These are phyloP conservation scores for Leccinum sublutescens DNA, from an alignment of 768 basidiomycete genomes.

Conservation along the genomic window DNA sequence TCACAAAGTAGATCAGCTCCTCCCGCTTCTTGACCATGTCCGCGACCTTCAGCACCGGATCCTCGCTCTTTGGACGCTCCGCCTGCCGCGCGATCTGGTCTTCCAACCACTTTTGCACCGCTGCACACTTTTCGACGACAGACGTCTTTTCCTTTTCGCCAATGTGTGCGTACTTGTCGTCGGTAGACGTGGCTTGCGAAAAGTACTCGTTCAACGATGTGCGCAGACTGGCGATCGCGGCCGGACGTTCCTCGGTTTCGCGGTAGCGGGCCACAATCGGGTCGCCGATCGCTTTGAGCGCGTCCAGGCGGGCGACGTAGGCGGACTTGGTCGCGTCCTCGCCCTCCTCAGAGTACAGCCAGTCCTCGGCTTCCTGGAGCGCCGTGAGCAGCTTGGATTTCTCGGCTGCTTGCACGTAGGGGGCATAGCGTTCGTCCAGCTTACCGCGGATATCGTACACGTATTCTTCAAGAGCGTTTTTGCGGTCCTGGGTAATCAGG, in stretches of 20 bases:
- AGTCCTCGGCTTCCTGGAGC: slow-evolving; percentile 84
- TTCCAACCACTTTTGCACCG: slow-evolving; percentile 92
- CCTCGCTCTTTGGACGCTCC: slow-evolving; percentile 86
- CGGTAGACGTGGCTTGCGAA: slow-evolving; percentile 73
- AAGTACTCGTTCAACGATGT: slow-evolving; percentile 88
- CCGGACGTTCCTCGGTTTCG: slow-evolving; percentile 79
- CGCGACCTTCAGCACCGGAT: slow-evolving; percentile 75
- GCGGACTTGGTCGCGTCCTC: slow-evolving; percentile 95
- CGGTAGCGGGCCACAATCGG: slow-evolving; percentile 76
- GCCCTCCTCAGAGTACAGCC: slow-evolving; percentile 96
- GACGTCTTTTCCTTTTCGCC: slow-evolving; percentile 82
- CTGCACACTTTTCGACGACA: slow-evolving; percentile 88
- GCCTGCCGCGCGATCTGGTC: slow-evolving; percentile 85
- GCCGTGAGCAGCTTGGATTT: slow-evolving; percentile 71
- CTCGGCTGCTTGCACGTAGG: slow-evolving; percentile 72
- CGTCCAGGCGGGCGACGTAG: slow-evolving; percentile 83
- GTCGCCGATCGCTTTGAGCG: slow-evolving; percentile 83
- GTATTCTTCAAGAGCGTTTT: slow-evolving; percentile 98
- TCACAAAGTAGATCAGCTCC: slow-evolving; percentile 86
- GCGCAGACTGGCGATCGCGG: slow-evolving; percentile 70
- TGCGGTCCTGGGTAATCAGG: slow-evolving; percentile 68
- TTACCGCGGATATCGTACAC: slow-evolving; percentile 94
- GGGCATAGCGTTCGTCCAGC: slow-evolving; percentile 82
- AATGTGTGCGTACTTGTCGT: slow-evolving; percentile 89
- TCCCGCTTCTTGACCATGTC: slow-evolving; percentile 92